Base-by-base conservation (phyloP, 108 stramenopile genomes). In the Schizochytrium sp. region DNA sequence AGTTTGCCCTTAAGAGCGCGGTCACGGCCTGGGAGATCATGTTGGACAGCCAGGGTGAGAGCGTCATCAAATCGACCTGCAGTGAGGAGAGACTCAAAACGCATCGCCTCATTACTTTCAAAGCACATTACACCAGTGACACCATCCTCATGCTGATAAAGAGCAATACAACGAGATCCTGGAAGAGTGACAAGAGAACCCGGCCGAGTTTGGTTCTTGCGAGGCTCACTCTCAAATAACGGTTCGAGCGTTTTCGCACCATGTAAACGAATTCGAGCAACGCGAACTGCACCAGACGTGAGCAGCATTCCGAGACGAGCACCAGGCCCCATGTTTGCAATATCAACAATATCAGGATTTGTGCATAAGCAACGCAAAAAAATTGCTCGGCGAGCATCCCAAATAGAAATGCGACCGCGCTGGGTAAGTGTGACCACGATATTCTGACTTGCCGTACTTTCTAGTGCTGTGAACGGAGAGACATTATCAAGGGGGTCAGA, bases 61-160 rank as follows among this genome's bases (percentile, higher is more conserved):
- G 76, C 76, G 50, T 83, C 76, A n/a, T 83, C 76, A 4, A 83
- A 83, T 15, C 76, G 76, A 7, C 8, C 53, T 10, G 17, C 76
- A 53, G 38, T 83, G 38, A 83, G 76, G 2, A 83, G 76, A 13
- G 50, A 49, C 53, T 83, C 50, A 42, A 83, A 55, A 38, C 76
- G 76, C 64, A 69, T 69, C 7, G 64, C 64, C 19, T 69, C 64
- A 44, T 69, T 69, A 44, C 64, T 69, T 44, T 69, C 64, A 69
- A 69, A 69, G 64, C 64, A 69, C 12, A 69, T 44, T 7, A 69
- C 28, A 8, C 64, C 64, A 10, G 40, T 7, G 64, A 69, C 64
- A 38, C 64, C 64, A 0, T 44, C 15, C 15, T 38, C 5, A 1
- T 44, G 10, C 5, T 69, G 64, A 7, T 69, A 44, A 0, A 69